phyloP scores from a whole-genome alignment of 2,329 filamentous ascomycete species.

The Endothia cerciana region DNA sequence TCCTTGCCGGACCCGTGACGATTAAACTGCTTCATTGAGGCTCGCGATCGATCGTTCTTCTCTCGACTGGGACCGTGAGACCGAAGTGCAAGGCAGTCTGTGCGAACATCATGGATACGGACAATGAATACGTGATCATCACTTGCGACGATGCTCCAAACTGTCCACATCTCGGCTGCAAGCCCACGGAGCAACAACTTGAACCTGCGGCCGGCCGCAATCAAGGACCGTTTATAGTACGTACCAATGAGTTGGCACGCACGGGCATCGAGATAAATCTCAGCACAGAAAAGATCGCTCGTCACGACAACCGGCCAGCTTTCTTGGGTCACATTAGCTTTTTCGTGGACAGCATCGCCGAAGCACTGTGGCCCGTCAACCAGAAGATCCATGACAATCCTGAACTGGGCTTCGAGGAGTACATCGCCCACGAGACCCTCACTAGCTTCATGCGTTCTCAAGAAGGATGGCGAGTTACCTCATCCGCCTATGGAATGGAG shows the following conservation, averaged over 20 bases:
- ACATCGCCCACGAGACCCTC: slow-evolving; percentile 53
- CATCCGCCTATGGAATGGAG: slow-evolving; percentile 53
- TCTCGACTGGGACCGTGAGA: background rate
- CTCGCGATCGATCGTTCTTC: background rate
- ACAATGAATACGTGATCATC: background rate
- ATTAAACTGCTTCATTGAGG: background rate
- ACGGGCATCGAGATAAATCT: background rate
- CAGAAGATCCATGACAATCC: slow-evolving; percentile 57
- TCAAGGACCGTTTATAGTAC: background rate
- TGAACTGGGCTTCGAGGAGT: slow-evolving; percentile 52
- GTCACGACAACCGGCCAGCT: background rate
- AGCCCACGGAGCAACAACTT: background rate
- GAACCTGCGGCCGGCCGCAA: background rate
- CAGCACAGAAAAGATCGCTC: background rate
- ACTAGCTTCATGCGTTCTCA: slow-evolving; percentile 50
- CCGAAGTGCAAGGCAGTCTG: background rate
- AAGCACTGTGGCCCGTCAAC: slow-evolving; percentile 49
- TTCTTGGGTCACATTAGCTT: slow-evolving; percentile 43
- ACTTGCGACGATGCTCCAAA: background rate
- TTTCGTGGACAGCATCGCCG: slow-evolving; percentile 44
- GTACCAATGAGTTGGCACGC: background rate
- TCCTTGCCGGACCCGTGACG: background rate
- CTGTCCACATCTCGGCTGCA: background rate
- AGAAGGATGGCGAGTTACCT: slow-evolving; percentile 53
- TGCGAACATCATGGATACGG: background rate